Base-by-base conservation (phyloP, 257 asterid genomes). In the Rauvolfia tetraphylla region DNA sequence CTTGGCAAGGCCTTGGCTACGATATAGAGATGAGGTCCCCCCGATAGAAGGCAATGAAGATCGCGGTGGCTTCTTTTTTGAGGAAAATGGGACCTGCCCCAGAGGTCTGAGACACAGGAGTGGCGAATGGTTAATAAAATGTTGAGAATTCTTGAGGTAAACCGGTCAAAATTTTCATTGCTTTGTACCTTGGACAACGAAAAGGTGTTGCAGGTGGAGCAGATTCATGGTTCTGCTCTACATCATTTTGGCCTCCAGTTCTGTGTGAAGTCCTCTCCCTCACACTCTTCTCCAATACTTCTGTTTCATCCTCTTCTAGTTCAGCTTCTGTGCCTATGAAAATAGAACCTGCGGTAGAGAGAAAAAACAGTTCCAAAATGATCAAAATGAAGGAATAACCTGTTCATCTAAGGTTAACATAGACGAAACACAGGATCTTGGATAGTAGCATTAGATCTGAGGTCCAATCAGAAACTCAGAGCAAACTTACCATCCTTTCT, bases 401-500 rank as follows among this genome's bases (percentile, higher is more conserved):
- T 13, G 15, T 2, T 51, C 27, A n/a, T 27, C 68, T 22, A 68
- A 67, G 34, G 6, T 54, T 58, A 4, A 22, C 62, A 71, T 17
- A 8, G 34, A 65, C 1, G 8, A 44, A 7, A 1, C 1, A 14
- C 49, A 44, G 44, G 49, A 15, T 10, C 58, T 27, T 1, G 39
- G 20, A 15, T 44, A 15, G 18, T 51, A 44, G 42, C 63, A 65
- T 5, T 25, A 25, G 48, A 27, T 46, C 27, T 23, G 25, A 11
- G 44, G 49, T 48, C 13, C 11, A 63, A 48, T n/a, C 68, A 41
- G 49, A 77, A 31, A 22, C 11, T 9, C 39, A 56, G 44, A 13
- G 33, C 56, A 69, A 17, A 79, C 97, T 85, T 80, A 91, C 99
- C 98, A 33, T 91, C 93, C 82, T 92, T 95, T 84, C 94, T 80